phyloP scores from a whole-genome alignment of 768 basidiomycete genomes.

The Scleroderma citrinum region DNA sequence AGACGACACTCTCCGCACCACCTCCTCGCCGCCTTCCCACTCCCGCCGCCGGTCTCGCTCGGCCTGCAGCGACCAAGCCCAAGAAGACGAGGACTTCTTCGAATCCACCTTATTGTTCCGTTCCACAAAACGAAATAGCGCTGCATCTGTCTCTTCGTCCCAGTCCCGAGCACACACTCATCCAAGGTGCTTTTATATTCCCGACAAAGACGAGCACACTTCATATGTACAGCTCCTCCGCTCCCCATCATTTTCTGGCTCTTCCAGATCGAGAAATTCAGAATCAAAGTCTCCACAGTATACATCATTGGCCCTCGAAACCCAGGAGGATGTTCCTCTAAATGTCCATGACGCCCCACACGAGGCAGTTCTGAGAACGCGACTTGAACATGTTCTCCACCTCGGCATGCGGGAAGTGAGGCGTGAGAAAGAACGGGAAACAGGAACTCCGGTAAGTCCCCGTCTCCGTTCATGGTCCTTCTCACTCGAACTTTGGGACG shows the following conservation, averaged over 20 bases:
- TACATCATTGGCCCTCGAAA: slow-evolving; percentile 11
- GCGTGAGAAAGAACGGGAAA: slow-evolving; percentile 7
- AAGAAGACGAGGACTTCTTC: slow-evolving; percentile 24
- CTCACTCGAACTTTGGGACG: slow-evolving; percentile 3
- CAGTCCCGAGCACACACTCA: slow-evolving; percentile 13
- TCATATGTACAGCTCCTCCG: slow-evolving; percentile 20
- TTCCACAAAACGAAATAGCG: slow-evolving; percentile 16
- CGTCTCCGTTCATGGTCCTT: too few species aligned
- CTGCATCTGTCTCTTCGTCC: slow-evolving; percentile 12
- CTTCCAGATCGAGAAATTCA: slow-evolving; percentile 21
- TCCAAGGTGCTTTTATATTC: slow-evolving; percentile 24
- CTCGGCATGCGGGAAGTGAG: slow-evolving; percentile 14
- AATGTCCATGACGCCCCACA: slow-evolving; percentile 36
- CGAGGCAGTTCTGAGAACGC: slow-evolving; percentile 47
- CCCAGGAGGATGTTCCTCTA: slow-evolving; percentile 13
- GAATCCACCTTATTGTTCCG: slow-evolving; percentile 23
- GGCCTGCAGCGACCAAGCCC: slow-evolving; percentile 10
- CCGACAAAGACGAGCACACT: slow-evolving; percentile 25
- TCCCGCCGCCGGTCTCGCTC: slow-evolving; percentile 22
- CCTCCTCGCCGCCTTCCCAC: slow-evolving; percentile 11
- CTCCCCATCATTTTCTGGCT: slow-evolving; percentile 23
- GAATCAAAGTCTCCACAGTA: slow-evolving; percentile 12
- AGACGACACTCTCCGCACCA: slow-evolving; percentile 35
- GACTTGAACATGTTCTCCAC: slow-evolving; percentile 48
- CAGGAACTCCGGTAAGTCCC: slow-evolving; percentile 15